Conservation (phyloP, 2,329 filamentous ascomycete genomes). For the Pseudohalonectria lignicola region DNA sequence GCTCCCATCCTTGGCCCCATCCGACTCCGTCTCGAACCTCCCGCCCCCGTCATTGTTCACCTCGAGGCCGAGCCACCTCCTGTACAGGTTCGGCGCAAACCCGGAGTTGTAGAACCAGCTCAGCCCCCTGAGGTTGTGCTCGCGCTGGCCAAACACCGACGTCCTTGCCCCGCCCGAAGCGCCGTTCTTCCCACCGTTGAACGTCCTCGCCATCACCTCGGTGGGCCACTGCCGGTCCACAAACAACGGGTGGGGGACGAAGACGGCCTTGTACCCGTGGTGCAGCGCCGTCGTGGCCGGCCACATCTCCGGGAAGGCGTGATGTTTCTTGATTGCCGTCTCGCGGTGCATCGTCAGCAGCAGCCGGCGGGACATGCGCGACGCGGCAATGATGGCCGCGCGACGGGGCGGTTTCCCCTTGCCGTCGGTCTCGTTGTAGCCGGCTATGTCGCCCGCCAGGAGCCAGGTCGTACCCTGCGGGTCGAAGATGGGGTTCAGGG, state of each 20-base stretch:
- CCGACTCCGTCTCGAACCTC: conserved; percentile 52
- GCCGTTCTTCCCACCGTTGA: conserved; percentile 70
- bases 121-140: conserved; percentile 79
- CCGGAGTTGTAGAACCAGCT: conserved; percentile 88
- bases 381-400: conserved; percentile 79
- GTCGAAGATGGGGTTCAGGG: conserved; percentile 85
- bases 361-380: conserved; percentile 69
- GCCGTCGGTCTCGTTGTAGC: conserved; percentile 56
- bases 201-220: conserved; percentile 63
- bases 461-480: conserved; percentile 80
- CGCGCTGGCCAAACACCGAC: conserved; percentile 69
- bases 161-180: conserved; percentile 62
- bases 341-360: conserved; percentile 84
- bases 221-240: conserved; percentile 80
- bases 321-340: conserved; percentile 73
- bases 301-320: conserved; percentile 97
- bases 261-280: conserved; percentile 88
- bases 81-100: conserved; percentile 73
- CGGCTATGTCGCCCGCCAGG: conserved; percentile 72
- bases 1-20: conserved; percentile 36
- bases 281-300: conserved; percentile 78
- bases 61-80: conserved; percentile 73
- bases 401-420: conserved; percentile 58
- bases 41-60: conserved; percentile 73
- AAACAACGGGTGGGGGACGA: conserved; percentile 79